Base-by-base conservation (phyloP, 805 yeast genomes). In the Cyberlindnera americana region DNA sequence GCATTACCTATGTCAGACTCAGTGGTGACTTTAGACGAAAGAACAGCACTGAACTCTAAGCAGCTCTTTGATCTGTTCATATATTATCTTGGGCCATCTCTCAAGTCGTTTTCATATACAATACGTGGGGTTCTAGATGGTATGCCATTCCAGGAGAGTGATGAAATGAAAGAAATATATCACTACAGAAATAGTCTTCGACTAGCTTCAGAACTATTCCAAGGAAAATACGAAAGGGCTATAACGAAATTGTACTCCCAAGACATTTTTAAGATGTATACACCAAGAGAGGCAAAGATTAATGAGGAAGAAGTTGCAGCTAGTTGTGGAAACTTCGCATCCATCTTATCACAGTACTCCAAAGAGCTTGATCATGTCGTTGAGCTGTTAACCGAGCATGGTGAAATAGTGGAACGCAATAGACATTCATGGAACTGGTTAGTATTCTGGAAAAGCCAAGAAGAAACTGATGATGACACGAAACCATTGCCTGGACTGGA, bases 241-340 rank as follows among this genome's bases (percentile, higher is more conserved):
- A 72, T 85, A 39, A 69, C 69, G 26, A 70, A 67, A 46, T 59
- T 85, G 13, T 85, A 86, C 50, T 61, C 67, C 3, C 59, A 54
- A 23, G 43, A 38, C 3, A 31, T 54, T 10, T 52, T 52, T 38
- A 42, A 45, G 19, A 26, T 33, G 9, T 29, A 35, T 1, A 33
- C 40, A 1, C 43, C 53, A 10, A 15, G 41, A 14, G 52, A 47
- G 22, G 31, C 49, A 77, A 79, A 52, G 72, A 69, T 81, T 1
- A 82, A 79, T 44, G 83, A 81, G 50, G 95, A 85, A 60, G 89
- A 83, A 48, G 83, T 85, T 4, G 84, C 90, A 1, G 95, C 95
- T 0, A 75, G 85, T 33, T 84, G 93, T 64, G 91, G 90, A 1
- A 83, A 85, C 56, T 85, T 85, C 54, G 71, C 90, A 2, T 74